phyloP scores from a whole-genome alignment of 169 alveolate species.

The Plasmodium knowlesi region DNA sequence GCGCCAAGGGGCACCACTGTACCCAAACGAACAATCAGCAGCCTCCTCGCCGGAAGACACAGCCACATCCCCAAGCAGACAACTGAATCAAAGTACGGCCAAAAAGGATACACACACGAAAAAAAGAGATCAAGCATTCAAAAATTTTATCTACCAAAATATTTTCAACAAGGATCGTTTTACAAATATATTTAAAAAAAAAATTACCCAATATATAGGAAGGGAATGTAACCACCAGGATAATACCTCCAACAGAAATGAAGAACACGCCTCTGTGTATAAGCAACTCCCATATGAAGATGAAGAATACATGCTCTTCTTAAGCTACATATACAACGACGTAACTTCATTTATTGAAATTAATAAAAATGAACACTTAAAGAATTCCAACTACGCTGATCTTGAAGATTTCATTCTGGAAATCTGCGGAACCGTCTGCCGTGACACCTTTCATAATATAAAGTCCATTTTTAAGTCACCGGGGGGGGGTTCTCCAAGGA shows the following conservation, averaged over 20 bases:
- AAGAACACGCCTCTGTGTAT: background rate
- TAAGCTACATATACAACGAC: slow-evolving; percentile 63
- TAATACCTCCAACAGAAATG: background rate
- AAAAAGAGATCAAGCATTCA: slow-evolving; percentile 26
- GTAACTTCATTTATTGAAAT: slow-evolving; percentile 42
- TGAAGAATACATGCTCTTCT: slow-evolving; percentile 62
- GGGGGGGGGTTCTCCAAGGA: background rate
- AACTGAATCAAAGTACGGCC: background rate
- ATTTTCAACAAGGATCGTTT: slow-evolving; percentile 32
- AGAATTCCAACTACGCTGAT: slow-evolving; percentile 15
- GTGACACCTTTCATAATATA: slow-evolving; percentile 20
- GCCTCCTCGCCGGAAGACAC: background rate
- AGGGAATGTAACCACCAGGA: background rate
- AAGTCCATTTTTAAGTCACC: slow-evolving; percentile 12
- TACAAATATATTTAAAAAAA: slow-evolving; percentile 28
- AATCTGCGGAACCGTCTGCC: slow-evolving; percentile 38
- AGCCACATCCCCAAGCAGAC: background rate
- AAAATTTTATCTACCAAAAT: slow-evolving; percentile 35
- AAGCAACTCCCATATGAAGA: background rate
- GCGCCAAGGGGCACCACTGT: background rate
- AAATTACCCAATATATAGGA: background rate
- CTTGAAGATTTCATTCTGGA: slow-evolving; percentile 43
- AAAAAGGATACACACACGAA: background rate
- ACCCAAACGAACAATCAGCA: background rate
- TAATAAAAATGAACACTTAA: slow-evolving; percentile 27